Evolutionary conservation across 257 asterid species (phyloP), one percentile per base, ranked within the genome.

Genomic region (Striga asiatica): DNA sequence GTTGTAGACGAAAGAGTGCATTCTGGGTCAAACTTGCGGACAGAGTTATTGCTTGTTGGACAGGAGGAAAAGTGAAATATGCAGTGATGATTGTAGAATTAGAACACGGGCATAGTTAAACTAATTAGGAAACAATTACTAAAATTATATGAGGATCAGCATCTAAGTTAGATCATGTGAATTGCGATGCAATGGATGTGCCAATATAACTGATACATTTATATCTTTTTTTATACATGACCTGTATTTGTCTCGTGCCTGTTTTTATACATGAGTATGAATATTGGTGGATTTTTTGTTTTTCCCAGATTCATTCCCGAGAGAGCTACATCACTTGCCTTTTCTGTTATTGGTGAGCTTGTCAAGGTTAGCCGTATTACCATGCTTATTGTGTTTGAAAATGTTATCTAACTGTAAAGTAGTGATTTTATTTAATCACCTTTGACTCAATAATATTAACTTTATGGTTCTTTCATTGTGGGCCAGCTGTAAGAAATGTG

Each of bases 301-400:
- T 63, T 59, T 27, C 76, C 77, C 89, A 89, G 97, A 62, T 85
- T 77, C 65, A 46, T 82, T 56, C 85, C 88, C 14, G 89, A 81
- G 71, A 89, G 84, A 77, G 97, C 95, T 68, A 74, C 94, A 22
- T 74, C 95, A 19, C 71, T 85, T 47, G 97, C 94, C 1, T 77
- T 82, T 69, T 74, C 83, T 54, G 69, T 82, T 50, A 76, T 85
- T 28, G 62, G 57, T 57, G 89, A 85, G 77, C 85, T 89, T 13
- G 72, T 79, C 31, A 63, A 82, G 93, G 97, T 89, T 49, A 27
- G 91, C 38, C 56, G 41, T 62, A 5, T 29, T 32, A 18, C 50
- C 16, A 20, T 52, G 34, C 24, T 42, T 35, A 10, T n/a, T n/a
- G n/a, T 21, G n/a, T 25, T 50, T 17, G 7, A 22, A 29, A 27